phyloP scores from a whole-genome alignment of 2,329 filamentous ascomycete species.

The Colletotrichum limetticola region DNA sequence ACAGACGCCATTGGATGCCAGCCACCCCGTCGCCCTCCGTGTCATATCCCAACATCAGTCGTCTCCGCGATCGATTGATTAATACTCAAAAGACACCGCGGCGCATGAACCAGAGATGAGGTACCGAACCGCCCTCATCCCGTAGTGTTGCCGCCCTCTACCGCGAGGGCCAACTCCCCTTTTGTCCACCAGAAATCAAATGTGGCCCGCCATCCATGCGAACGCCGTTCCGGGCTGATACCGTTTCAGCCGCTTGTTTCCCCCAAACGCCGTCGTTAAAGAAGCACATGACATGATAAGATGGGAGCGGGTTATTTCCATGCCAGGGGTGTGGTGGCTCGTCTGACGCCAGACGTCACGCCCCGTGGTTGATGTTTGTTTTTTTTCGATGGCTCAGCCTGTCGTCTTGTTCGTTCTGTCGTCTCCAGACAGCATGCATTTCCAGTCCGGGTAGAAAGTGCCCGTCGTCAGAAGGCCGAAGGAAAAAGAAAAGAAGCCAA shows the following conservation, averaged over 20 bases:
- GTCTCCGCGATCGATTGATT: constrained; percentile 35
- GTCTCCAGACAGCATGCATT: constrained; percentile 24
- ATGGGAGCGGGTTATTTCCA: constrained; percentile 26
- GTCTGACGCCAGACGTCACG: constrained; percentile 4
- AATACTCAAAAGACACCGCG: constrained; percentile 35
- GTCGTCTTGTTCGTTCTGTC: constrained; percentile 31
- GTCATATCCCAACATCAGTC: constrained; percentile 35
- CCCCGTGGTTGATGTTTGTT: constrained; percentile 12
- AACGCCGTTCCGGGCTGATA: constrained; percentile 34
- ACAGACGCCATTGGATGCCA: constrained; percentile 35
- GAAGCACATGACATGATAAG: constrained; percentile 31
- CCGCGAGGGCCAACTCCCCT: constrained; percentile 23
- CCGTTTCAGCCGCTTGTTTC: constrained; percentile 31
- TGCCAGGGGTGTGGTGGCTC: constrained; percentile 8
- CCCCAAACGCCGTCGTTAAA: constrained; percentile 33
- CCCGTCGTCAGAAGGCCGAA: constrained; percentile 30
- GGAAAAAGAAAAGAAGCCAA: constrained; percentile 35
- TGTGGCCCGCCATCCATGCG: constrained; percentile 31
- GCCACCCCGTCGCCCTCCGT: constrained; percentile 30
- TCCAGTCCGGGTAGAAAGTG: constrained; percentile 27
- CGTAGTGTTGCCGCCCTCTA: constrained; percentile 12
- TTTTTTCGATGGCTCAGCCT: constrained; percentile 12
- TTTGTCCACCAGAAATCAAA: constrained; percentile 31
- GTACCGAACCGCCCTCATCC: constrained; percentile 18
- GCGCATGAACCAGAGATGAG: constrained; percentile 34